phyloP scores from a whole-genome alignment of 176 grass and related monocot species.

The Pharus latifolius region DNA sequence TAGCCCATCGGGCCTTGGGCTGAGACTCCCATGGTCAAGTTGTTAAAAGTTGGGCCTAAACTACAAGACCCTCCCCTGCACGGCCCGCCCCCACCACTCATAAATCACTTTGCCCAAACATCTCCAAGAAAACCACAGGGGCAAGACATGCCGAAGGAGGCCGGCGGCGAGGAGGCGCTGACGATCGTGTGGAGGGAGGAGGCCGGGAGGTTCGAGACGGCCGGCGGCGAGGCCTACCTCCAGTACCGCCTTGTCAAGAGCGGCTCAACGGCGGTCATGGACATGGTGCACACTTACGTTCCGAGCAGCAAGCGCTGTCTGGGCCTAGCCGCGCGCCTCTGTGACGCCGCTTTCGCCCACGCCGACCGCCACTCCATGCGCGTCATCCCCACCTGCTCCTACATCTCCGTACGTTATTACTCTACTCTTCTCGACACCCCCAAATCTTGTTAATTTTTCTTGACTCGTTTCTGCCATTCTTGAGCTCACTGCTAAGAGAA shows the following conservation, averaged over 20 bases:
- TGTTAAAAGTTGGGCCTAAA: no score
- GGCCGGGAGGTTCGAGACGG: constrained; percentile 53
- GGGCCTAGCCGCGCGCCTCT: constrained; percentile 69
- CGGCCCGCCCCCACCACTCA: no score
- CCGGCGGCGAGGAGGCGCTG: background rate
- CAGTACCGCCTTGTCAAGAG: constrained; percentile 31
- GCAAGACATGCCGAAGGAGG: constrained; percentile 15
- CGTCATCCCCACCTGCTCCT: constrained; percentile 77
- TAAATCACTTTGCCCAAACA: no score
- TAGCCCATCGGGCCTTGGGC: no score
- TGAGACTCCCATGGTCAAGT: no score
- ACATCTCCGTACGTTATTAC: constrained; percentile 39
- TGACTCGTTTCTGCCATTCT: background rate
- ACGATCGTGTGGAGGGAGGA: constrained; percentile 60
- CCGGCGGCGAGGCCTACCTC: constrained; percentile 59
- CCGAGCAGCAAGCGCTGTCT: constrained; percentile 66
- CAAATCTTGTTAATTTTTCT: background rate
- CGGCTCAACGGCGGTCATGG: constrained; percentile 39
- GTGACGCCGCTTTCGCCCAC: constrained; percentile 64
- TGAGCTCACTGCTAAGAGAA: background rate
- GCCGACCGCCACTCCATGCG: constrained; percentile 27
- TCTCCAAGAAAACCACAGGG: no score
- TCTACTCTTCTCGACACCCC: background rate
- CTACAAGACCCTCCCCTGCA: no score
- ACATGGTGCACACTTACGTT: constrained; percentile 87